These are phyloP conservation scores for Penicillium frequentans DNA, from an alignment of 2,329 filamentous ascomycete genomes.

Conservation along the genomic window DNA sequence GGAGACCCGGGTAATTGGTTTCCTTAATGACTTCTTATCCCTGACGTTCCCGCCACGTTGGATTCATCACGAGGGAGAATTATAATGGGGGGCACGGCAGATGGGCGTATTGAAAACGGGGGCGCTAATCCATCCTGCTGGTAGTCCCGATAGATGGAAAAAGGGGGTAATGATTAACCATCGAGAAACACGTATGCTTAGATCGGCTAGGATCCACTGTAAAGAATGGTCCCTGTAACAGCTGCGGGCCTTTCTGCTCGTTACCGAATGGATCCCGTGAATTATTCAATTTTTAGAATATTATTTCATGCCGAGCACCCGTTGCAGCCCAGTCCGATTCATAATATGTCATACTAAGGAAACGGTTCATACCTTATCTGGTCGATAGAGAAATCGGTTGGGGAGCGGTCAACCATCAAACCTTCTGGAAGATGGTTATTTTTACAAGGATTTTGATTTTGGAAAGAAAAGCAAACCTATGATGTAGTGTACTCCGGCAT, in stretches of 20 bases:
- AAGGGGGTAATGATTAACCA: constrained; percentile 18
- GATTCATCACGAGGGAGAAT: constrained; percentile 28
- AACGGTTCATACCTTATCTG: background rate
- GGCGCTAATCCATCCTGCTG: constrained; percentile 12
- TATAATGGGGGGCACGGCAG: constrained; percentile 7
- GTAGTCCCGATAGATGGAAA: constrained; percentile 13
- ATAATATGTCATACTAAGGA: constrained; percentile 8
- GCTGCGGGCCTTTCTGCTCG: constrained; percentile 1
- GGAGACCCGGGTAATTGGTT: constrained; percentile 17
- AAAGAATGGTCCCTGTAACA: constrained; percentile 13
- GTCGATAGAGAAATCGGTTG: constrained; percentile 17
- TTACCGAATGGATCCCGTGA: constrained; percentile 5
- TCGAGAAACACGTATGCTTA: constrained; percentile 7
- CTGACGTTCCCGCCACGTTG: constrained; percentile 31
- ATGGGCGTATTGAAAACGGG: constrained; percentile 16
- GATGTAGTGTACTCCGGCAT: background rate
- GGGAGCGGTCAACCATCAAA: constrained; percentile 17
- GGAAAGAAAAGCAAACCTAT: background rate
- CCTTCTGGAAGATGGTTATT: background rate
- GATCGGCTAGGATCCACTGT: constrained; percentile 9
- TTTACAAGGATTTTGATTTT: background rate
- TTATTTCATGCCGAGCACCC: constrained; percentile 14
- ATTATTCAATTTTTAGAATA: background rate
- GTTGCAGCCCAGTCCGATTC: constrained; percentile 15
- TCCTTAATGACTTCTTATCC: constrained; percentile 8